Conservation (phyloP, 345 rosid genomes). For the Populus pruinosa region DNA sequence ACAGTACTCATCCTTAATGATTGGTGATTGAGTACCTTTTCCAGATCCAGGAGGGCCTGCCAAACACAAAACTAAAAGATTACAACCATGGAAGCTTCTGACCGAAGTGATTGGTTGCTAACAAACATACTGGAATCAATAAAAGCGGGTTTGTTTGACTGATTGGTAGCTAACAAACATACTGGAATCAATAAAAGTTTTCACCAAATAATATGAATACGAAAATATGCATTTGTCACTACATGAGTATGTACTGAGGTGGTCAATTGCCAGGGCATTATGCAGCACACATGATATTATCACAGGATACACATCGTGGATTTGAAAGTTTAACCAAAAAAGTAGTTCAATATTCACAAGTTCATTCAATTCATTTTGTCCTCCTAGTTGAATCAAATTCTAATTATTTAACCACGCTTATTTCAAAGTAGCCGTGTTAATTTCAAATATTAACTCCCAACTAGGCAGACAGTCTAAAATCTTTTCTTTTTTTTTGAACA, state of each 20-base stretch:
- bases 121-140: background rate
- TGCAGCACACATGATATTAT: background rate
- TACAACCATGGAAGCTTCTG: background rate
- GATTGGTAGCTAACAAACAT: background rate
- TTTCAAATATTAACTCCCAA: too few relatives aligned
- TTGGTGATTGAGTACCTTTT: conserved; percentile 94
- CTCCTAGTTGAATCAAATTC: too few relatives aligned
- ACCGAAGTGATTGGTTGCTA: background rate
- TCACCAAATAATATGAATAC: background rate
- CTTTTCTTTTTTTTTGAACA: background rate
- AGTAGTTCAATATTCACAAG: background rate
- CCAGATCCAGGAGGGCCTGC: conserved; percentile 99
- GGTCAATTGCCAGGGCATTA: background rate
- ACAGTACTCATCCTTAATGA: conserved; percentile 89
- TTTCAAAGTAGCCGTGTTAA: too few relatives aligned
- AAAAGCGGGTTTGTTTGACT: too few relatives aligned
- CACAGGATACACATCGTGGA: background rate
- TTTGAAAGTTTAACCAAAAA: background rate
- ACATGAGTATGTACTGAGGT: background rate
- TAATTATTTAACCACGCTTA: too few relatives aligned
- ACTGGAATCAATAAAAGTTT: background rate
- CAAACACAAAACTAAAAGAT: background rate
- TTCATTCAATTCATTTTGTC: too few relatives aligned
- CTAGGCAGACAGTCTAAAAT: too few relatives aligned
- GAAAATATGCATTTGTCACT: background rate